These are phyloP conservation scores for Botrytis elliptica DNA, from an alignment of 2,329 filamentous ascomycete species.

Conservation along the genomic window DNA sequence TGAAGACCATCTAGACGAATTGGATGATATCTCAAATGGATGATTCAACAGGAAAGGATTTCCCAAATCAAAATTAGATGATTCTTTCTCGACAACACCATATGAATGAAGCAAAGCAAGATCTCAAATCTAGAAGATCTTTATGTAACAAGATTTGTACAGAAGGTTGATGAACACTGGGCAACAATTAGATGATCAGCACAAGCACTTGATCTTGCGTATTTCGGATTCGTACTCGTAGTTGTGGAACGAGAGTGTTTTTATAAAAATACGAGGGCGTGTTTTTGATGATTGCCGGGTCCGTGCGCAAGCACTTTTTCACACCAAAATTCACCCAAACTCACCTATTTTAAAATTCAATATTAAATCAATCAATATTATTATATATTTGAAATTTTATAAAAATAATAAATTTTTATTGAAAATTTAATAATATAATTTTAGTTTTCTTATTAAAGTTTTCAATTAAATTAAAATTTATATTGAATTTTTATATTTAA, in stretches of 20 bases:
- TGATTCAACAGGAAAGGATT: not conserved
- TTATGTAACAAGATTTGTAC: not conserved
- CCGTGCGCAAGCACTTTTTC: too few species aligned
- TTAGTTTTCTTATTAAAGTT: too few species aligned
- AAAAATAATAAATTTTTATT: too few species aligned
- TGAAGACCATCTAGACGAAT: not conserved
- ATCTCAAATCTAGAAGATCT: not conserved
- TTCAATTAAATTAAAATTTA: too few species aligned
- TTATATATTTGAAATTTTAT: too few species aligned
- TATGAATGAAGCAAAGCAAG: not conserved
- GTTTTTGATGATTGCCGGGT: too few species aligned
- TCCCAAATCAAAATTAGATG: not conserved
- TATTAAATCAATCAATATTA: too few species aligned
- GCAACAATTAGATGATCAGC: not conserved
- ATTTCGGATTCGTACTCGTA: not conserved
- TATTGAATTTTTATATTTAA: too few species aligned
- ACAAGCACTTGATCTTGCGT: not conserved
- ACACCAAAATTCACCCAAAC: too few species aligned
- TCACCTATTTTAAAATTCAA: too few species aligned
- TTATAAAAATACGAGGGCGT: too few species aligned
- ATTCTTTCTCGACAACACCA: not conserved
- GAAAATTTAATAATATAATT: too few species aligned
- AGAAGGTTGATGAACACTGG: not conserved
- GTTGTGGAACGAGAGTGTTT: not conserved
- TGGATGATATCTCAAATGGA: not conserved